Conservation (phyloP, 225 moss, liverwort and hornwort species). For the Pseudoscleropodium purum region DNA sequence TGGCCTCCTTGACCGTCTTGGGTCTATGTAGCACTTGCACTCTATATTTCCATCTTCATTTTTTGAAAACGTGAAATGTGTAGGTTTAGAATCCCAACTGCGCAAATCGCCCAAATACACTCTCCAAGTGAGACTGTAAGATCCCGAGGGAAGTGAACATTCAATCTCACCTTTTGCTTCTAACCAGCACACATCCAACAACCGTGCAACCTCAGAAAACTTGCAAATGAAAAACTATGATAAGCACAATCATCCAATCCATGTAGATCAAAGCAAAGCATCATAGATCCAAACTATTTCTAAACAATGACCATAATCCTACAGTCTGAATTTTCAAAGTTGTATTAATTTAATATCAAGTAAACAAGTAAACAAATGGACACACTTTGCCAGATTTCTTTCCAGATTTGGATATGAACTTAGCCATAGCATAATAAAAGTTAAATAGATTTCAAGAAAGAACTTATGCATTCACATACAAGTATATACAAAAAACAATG, state of each 20-base stretch:
- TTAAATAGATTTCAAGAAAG: neutral
- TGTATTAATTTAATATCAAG: neutral
- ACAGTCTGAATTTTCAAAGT: neutral
- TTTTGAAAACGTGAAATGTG: slow-evolving; percentile 19
- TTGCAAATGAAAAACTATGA: neutral
- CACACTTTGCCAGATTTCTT: neutral
- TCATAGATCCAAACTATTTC: neutral
- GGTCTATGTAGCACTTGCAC: slow-evolving; percentile 16
- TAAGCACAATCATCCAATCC: neutral
- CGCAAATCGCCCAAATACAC: neutral
- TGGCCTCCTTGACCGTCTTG: neutral
- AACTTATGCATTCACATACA: neutral
- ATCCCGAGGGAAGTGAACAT: slow-evolving; percentile 26
- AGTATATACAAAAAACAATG: no score
- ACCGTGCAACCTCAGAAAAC: slow-evolving; percentile 23
- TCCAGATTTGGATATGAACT: neutral
- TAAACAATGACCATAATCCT: neutral
- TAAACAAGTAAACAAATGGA: neutral
- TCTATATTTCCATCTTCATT: neutral
- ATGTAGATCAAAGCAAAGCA: neutral
- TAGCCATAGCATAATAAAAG: neutral
- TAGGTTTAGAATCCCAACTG: slow-evolving; percentile 17
- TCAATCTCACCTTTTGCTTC: slow-evolving; percentile 22
- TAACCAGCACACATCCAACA: slow-evolving; percentile 33
- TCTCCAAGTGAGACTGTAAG: slow-evolving; percentile 30